Evolutionary conservation across 1,284 basidiomycete genomes (phyloP).

Genomic region (Pseudomicrostroma phylloplanum): DNA sequence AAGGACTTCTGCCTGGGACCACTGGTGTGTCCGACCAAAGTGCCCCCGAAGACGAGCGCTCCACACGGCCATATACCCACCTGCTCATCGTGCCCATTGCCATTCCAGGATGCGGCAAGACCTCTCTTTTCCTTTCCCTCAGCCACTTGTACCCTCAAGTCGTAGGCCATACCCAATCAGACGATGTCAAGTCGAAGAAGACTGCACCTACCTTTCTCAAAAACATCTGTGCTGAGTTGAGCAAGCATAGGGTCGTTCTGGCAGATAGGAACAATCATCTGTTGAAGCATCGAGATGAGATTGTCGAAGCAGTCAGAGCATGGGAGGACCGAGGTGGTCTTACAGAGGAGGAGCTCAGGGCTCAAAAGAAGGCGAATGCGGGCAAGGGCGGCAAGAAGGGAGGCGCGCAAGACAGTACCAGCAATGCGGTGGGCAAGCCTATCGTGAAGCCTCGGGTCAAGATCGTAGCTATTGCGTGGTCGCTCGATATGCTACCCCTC

Average conservation of each 20-base stretch:
- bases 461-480: conserved; percentile 35
- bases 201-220: conserved; percentile 69
- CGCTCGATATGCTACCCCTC: conserved; percentile 28
- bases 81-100: conserved; percentile 81
- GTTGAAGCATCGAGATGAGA: conserved; percentile 42
- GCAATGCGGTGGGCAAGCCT: background rate
- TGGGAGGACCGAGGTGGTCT: conserved; percentile 9
- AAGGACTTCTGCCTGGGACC: conserved; percentile 21
- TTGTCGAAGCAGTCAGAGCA: conserved; percentile 23
- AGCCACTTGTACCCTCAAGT: conserved; percentile 70
- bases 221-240: conserved; percentile 58
- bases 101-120: conserved; percentile 94
- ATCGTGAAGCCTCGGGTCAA: conserved; percentile 23
- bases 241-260: conserved; percentile 28
- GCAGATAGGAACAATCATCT: conserved; percentile 50
- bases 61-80: conserved; percentile 59
- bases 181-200: conserved; percentile 78
- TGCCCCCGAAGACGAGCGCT: conserved; percentile 11
- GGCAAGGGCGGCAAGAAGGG: conserved; percentile 6
- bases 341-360: background rate
- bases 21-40: background rate
- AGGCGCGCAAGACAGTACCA: background rate
- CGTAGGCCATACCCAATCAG: conserved; percentile 72
- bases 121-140: conserved; percentile 73
- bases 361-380: conserved; percentile 12